phyloP scores from a whole-genome alignment of 805 yeast species.

The Kuraishia floccosa region DNA sequence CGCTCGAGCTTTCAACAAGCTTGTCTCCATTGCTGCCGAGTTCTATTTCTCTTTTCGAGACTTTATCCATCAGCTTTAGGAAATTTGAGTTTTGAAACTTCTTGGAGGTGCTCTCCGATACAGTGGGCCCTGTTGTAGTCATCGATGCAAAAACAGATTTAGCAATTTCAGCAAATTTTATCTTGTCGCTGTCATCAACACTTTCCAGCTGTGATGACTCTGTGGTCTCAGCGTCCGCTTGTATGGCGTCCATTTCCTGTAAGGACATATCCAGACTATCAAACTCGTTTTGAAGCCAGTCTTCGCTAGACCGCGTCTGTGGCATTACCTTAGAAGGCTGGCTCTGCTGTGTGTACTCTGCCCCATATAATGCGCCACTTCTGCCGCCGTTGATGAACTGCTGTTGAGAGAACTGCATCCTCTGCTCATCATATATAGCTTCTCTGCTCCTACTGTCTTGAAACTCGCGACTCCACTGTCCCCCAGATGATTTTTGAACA shows the following conservation, averaged over 20 bases:
- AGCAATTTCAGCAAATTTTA: slow-evolving; percentile 27
- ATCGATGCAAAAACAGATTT: slow-evolving; percentile 24
- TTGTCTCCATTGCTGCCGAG: slow-evolving; percentile 21
- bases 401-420: too few species aligned
- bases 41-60: slow-evolving; percentile 26
- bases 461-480: too few species aligned
- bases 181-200: slow-evolving; percentile 19
- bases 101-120: slow-evolving; percentile 16
- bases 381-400: too few species aligned
- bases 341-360: too few species aligned
- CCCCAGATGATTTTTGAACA: too few species aligned
- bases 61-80: slow-evolving; percentile 26
- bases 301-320: too few species aligned
- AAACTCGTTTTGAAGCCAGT: slow-evolving; percentile 13
- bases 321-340: too few species aligned
- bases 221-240: slow-evolving; percentile 1
- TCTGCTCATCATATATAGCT: too few species aligned
- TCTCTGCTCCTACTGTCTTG: too few species aligned
- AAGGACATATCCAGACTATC: slow-evolving; percentile 15
- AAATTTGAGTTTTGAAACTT: slow-evolving; percentile 29
- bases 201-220: background rate
- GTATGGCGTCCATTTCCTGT: slow-evolving; percentile 3
- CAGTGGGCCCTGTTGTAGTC: slow-evolving; percentile 15
- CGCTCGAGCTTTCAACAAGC: slow-evolving; percentile 20
- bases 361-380: too few species aligned